Conservation (phyloP, 306 rosid species). For the Quercus aquifolioides region DNA sequence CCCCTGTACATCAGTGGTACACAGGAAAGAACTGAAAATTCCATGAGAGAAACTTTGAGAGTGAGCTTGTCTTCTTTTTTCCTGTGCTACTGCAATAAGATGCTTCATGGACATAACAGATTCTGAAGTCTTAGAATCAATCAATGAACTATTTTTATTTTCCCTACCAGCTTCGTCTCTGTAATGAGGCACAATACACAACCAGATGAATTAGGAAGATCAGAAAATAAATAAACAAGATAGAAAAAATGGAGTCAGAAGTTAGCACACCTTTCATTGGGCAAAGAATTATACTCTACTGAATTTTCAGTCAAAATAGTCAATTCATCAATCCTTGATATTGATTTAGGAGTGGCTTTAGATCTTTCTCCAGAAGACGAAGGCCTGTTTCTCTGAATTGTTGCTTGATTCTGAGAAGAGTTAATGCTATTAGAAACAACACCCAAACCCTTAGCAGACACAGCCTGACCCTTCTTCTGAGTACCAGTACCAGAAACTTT, state of each 20-base stretch:
- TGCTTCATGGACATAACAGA: constrained; percentile 66
- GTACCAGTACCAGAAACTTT: constrained; percentile 45
- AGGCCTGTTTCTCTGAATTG: constrained; percentile 47
- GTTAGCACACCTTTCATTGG: constrained; percentile 55
- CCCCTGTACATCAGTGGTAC: constrained; percentile 45
- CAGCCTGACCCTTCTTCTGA: constrained; percentile 51
- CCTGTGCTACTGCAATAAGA: constrained; percentile 97
- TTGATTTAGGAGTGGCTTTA: constrained; percentile 47
- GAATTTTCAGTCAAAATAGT: constrained; percentile 38
- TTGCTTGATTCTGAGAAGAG: constrained; percentile 53
- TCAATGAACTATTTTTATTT: constrained; percentile 36
- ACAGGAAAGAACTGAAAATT: constrained; percentile 27
- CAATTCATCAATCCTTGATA: constrained; percentile 43
- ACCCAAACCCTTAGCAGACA: constrained; percentile 40
- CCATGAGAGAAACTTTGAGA: constrained; percentile 52
- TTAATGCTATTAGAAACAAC: constrained; percentile 20
- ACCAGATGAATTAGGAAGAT: neutral
- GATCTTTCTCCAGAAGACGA: constrained; percentile 54
- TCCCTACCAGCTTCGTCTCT: constrained; percentile 54
- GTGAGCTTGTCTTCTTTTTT: constrained; percentile 75
- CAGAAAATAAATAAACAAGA: constrained; percentile 1
- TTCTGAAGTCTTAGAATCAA: constrained; percentile 65
- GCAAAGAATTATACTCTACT: constrained; percentile 48
- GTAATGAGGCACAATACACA: constrained; percentile 12
- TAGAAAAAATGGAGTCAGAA: constrained; percentile 9